Base-by-base conservation (phyloP, 768 basidiomycete genomes). In the Tricholoma saponaceum region DNA sequence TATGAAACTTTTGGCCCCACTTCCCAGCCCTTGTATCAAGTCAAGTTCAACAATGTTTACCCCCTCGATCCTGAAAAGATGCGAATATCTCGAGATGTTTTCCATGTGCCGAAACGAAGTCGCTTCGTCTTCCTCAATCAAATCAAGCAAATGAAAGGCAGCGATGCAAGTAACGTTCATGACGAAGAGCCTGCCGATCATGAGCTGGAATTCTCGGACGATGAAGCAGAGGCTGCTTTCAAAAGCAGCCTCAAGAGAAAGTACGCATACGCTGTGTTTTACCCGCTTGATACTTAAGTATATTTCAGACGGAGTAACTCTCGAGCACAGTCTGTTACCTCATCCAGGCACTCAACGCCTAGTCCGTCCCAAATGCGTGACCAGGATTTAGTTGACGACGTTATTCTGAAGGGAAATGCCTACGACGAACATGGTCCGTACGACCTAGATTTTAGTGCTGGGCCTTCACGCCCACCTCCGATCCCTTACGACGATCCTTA, bases 1-100 rank as follows among this genome's bases (percentile, higher is more conserved):
- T 91, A 89, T 67, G 96, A 98, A 73, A 97, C 95, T 0, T 98
- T 98, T 72, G 96, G 96, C 9, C 94, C 96, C 2, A 92, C 95
- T 8, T 80, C 83, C 18, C 87, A 91, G 58, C 96, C 96, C 5
- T 75, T 96, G 57, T 98, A 98, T 68, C 89, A 93, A 64, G 79
- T 98, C 61, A 86, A 86, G 65, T 92, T 95, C 71, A 88, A 80
- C 62, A 75, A 83, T 33, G 68, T 77, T 3, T 87, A 84, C 63
- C 83, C 89, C 4, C 69, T 90, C 44, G 79, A 90, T 66, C 66
- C 73, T 12, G 76, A 81, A 54, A 81, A 80, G 64, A 78, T 88
- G 41, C 70, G 71, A 55, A 59, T 83, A 16, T 80, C 80, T 23
- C 81, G 84, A 26, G 78, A 84, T 57, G 86, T 98, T 30, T 98